Conservation (phyloP, 73 alveolate species). For the Paramecium sexaurelia region DNA sequence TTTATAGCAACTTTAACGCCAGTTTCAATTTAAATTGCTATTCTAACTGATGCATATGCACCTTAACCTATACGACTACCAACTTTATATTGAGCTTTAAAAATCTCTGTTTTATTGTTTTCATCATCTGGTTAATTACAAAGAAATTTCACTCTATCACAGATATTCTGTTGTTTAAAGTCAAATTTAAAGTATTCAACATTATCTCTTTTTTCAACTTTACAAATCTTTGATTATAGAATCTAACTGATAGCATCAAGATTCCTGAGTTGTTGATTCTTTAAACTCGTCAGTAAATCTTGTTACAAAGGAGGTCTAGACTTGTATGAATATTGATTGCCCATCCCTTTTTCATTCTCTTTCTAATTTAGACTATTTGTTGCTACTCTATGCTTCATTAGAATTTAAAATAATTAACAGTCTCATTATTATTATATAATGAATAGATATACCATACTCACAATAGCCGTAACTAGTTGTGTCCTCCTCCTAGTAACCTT, state of each 20-base stretch:
- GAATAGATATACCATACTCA: neutral
- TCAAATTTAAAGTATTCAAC: slow-evolving; percentile 47
- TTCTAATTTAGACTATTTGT: neutral
- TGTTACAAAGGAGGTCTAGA: slow-evolving; percentile 38
- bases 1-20: slow-evolving; percentile 76
- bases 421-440: slow-evolving; percentile 19
- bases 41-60: slow-evolving; percentile 72
- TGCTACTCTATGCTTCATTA: slow-evolving; percentile 6
- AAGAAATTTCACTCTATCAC: slow-evolving; percentile 29
- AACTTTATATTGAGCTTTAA: slow-evolving; percentile 63
- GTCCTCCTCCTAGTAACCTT: neutral
- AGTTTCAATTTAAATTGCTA: slow-evolving; percentile 58
- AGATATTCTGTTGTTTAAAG: neutral
- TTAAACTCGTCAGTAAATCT: slow-evolving; percentile 6
- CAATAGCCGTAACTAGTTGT: neutral
- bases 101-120: slow-evolving; percentile 43
- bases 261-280: neutral
- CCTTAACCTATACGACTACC: slow-evolving; percentile 70
- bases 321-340: neutral
- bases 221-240: slow-evolving; percentile 20
- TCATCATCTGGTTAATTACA: slow-evolving; percentile 59
- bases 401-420: slow-evolving; percentile 32
- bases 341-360: neutral
- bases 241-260: slow-evolving; percentile 23
- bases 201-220: slow-evolving; percentile 41